A percentile compares a stretch with the other conserved stretches of the same genome.
Conservation (phyloP, 371 early-diverging fungal species). For the Mortierella sp. region DNA sequence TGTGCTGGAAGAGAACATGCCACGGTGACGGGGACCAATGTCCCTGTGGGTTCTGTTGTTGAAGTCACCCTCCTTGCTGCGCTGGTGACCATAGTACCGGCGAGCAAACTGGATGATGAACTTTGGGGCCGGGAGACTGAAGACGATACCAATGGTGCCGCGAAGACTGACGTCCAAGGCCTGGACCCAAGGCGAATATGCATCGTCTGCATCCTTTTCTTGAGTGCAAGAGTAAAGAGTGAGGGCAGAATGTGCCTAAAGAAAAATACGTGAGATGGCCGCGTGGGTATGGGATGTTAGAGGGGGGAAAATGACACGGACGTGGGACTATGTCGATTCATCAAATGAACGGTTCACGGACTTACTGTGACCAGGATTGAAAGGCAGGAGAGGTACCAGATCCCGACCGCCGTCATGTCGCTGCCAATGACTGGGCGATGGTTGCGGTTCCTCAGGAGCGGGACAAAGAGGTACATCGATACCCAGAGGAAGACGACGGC, state of each 20-base stretch:
- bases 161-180: constrained; percentile 49
- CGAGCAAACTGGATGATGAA: constrained; percentile 35
- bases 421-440: constrained; percentile 33
- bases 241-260: constrained; percentile 23
- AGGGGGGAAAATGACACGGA: neutral
- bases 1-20: neutral
- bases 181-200: constrained; percentile 21
- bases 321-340: neutral
- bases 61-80: constrained; percentile 10
- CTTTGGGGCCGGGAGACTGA: constrained; percentile 41
- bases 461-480: constrained; percentile 46
- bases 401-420: constrained; percentile 48
- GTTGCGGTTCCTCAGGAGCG: constrained; percentile 38
- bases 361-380: constrained; percentile 32
- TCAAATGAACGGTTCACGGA: neutral
- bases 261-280: neutral
- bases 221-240: constrained; percentile 23
- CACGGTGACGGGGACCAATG: neutral
- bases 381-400: constrained; percentile 47
- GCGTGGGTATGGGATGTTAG: neutral
- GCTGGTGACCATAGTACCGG: constrained; percentile 12
- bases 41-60: neutral
- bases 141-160: constrained; percentile 31
- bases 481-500: constrained; percentile 34
- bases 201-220: neutral